Evolutionary conservation across 169 alveolate genomes (phyloP).

Genomic region (Plasmodium blacklocki): DNA sequence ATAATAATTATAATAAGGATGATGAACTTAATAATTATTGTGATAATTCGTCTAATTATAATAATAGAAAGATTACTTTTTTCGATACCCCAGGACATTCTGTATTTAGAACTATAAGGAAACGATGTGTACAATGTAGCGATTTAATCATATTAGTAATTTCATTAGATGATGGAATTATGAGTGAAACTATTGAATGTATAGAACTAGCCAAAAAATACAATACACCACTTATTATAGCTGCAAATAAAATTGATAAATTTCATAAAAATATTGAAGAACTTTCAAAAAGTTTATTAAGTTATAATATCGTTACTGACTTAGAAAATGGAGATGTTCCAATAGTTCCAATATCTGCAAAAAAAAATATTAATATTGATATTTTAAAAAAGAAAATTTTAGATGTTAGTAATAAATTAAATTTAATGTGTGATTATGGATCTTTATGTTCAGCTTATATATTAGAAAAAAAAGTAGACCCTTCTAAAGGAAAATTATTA

Average conservation of each 20-base stretch:
- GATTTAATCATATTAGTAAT: conserved; percentile 95
- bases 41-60: conserved; percentile 8
- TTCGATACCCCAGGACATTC: conserved; percentile 98
- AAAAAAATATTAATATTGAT: conserved; percentile 85
- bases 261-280: conserved; percentile 50
- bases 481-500: conserved; percentile 79
- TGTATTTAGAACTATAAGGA: conserved; percentile 93
- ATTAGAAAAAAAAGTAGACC: conserved; percentile 80
- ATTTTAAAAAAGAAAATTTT: conserved; percentile 82
- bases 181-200: conserved; percentile 95
- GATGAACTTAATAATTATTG: too few species aligned
- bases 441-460: conserved; percentile 81
- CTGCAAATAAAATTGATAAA: conserved; percentile 92
- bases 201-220: conserved; percentile 85
- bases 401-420: conserved; percentile 82
- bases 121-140: conserved; percentile 95
- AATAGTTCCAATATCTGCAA: conserved; percentile 92
- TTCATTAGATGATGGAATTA: conserved; percentile 95
- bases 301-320: conserved; percentile 84
- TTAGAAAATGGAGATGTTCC: conserved; percentile 82
- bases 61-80: conserved; percentile 86
- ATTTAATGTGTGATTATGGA: conserved; percentile 80
- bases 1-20: too few species aligned
- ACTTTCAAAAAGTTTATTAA: conserved; percentile 78
- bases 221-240: conserved; percentile 90